A percentile compares a stretch with the other conserved stretches of the same genome.
These are phyloP conservation scores for Fusarium robinianum DNA, from an alignment of 2,329 filamentous ascomycete genomes.

Conservation along the genomic window DNA sequence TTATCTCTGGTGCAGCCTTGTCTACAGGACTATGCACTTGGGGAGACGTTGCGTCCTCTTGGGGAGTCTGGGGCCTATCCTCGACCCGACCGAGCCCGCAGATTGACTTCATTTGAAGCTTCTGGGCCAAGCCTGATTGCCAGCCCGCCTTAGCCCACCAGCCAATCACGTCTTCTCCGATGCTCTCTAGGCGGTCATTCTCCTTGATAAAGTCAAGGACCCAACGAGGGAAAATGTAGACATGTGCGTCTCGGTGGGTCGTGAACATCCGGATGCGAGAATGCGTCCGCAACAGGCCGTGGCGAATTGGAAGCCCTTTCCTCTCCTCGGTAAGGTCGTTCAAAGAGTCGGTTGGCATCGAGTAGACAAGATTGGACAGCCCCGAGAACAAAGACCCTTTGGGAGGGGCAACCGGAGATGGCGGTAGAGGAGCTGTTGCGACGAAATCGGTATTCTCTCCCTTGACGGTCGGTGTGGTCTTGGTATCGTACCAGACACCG, in stretches of 20 bases:
- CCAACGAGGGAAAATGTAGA: conserved; percentile 95
- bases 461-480: conserved; percentile 74
- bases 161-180: conserved; percentile 88
- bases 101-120: conserved; percentile 72
- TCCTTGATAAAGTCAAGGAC: conserved; percentile 79
- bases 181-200: conserved; percentile 82
- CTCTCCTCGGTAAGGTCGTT: conserved; percentile 81
- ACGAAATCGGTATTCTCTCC: conserved; percentile 93
- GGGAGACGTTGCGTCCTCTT: conserved; percentile 38
- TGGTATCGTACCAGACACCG: conserved; percentile 90
- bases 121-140: conserved; percentile 80
- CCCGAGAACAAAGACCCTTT: conserved; percentile 68
- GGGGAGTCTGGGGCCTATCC: conserved; percentile 44
- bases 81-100: conserved; percentile 48
- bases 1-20: conserved; percentile 8
- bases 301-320: conserved; percentile 73
- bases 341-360: conserved; percentile 85
- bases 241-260: conserved; percentile 86
- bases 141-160: conserved; percentile 96
- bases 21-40: conserved; percentile 30
- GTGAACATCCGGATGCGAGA: conserved; percentile 79
- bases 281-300: conserved; percentile 75
- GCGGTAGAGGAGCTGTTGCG: conserved; percentile 70
- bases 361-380: conserved; percentile 80
- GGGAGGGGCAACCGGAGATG: conserved; percentile 49